Percentiles rank a stretch among this genome's conserved stretches.
Conservation (phyloP, 1,284 basidiomycete genomes). For the Ganoderma sinense region DNA sequence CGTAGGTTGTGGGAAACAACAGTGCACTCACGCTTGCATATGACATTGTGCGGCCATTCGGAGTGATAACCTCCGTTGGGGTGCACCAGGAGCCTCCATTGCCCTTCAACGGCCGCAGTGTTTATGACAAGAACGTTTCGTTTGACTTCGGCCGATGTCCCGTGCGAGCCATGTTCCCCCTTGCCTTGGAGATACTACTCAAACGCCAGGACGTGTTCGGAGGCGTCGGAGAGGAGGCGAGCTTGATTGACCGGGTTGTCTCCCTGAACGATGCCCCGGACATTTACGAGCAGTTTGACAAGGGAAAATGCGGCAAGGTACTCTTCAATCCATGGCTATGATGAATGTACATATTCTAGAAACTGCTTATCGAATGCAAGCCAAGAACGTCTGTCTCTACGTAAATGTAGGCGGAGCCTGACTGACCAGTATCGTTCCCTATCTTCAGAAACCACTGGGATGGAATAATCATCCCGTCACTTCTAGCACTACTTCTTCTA, state of each 20-base stretch:
- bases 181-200: conserved; percentile 76
- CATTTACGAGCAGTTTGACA: conserved; percentile 71
- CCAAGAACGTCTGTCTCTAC: neutral
- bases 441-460: too few species aligned
- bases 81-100: conserved; percentile 66
- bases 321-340: conserved; percentile 73
- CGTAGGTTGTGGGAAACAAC: conserved; percentile 82
- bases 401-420: too few species aligned
- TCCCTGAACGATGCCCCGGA: conserved; percentile 61
- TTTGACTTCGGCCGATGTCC: conserved; percentile 90
- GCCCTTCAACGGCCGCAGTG: conserved; percentile 66
- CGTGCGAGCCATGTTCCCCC: conserved; percentile 80
- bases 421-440: too few species aligned
- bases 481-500: neutral
- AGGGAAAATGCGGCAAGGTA: conserved; percentile 74
- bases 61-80: conserved; percentile 82
- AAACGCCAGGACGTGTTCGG: conserved; percentile 77
- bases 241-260: conserved; percentile 71
- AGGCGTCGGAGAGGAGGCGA: conserved; percentile 60
- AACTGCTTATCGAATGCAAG: too few species aligned
- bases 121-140: conserved; percentile 87
- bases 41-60: conserved; percentile 82
- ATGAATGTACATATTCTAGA: conserved; percentile 29
- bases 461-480: too few species aligned
- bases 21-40: conserved; percentile 78